Evolutionary conservation across 768 basidiomycete genomes (phyloP).

Genomic region (Pleurotus salmoneostramineus): DNA sequence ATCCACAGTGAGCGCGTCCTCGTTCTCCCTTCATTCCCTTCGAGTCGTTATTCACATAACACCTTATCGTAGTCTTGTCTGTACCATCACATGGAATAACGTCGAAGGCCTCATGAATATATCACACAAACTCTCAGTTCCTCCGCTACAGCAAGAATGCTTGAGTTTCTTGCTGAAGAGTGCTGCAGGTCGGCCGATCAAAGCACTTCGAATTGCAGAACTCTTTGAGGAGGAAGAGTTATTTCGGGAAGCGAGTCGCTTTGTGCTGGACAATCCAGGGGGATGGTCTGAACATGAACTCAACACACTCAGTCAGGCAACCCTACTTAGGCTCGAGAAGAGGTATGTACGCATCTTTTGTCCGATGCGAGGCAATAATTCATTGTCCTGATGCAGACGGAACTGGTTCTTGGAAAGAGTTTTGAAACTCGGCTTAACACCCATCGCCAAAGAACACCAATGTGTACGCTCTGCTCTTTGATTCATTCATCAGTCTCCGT

Average conservation of each 20-base stretch:
- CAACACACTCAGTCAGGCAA: slow-evolving; percentile 76
- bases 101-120: slow-evolving; percentile 91
- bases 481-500: neutral
- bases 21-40: neutral
- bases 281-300: slow-evolving; percentile 81
- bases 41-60: neutral
- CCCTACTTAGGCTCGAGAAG: slow-evolving; percentile 86
- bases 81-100: slow-evolving; percentile 94
- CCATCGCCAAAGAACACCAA: slow-evolving; percentile 92
- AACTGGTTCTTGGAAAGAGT: slow-evolving; percentile 97
- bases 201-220: slow-evolving; percentile 90
- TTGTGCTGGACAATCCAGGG: slow-evolving; percentile 89
- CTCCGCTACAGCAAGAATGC: slow-evolving; percentile 77
- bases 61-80: slow-evolving; percentile 57
- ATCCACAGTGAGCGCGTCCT: slow-evolving; percentile 73
- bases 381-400: slow-evolving; percentile 42
- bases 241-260: slow-evolving; percentile 87
- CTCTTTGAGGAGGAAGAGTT: slow-evolving; percentile 87
- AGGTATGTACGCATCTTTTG: slow-evolving; percentile 36
- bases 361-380: neutral
- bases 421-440: slow-evolving; percentile 82
- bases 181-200: slow-evolving; percentile 89
- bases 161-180: slow-evolving; percentile 86
- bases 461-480: slow-evolving; percentile 55
- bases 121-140: slow-evolving; percentile 83